Evolutionary conservation across 2,329 filamentous ascomycete species (phyloP).

Genomic region (Pestalotiopsis fici): DNA sequence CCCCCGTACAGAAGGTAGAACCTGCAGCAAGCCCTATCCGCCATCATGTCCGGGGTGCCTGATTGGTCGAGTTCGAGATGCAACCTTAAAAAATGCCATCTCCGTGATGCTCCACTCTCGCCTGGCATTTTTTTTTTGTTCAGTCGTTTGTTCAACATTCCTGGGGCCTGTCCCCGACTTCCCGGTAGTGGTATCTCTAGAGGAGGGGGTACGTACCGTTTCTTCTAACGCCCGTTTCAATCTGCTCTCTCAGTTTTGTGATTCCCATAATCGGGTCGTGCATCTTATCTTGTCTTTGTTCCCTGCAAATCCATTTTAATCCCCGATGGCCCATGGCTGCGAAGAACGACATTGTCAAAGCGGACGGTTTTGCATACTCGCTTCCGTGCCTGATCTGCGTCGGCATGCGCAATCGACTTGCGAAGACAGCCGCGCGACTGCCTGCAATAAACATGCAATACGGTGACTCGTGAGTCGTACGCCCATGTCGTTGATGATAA

Average conservation of each 20-base stretch:
- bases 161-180: not conserved
- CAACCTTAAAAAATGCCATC: slow-evolving; percentile 4
- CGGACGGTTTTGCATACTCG: not conserved
- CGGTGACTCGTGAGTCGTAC: not conserved
- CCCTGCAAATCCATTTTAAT: not conserved
- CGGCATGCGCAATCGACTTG: not conserved
- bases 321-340: not conserved
- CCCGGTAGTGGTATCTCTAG: not conserved
- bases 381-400: not conserved
- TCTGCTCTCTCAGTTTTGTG: not conserved
- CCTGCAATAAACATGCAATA: not conserved
- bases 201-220: not conserved
- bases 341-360: not conserved
- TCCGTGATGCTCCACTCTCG: not conserved
- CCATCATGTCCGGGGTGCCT: not conserved
- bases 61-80: not conserved
- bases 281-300: not conserved
- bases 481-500: not conserved
- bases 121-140: not conserved
- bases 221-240: not conserved
- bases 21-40: not conserved
- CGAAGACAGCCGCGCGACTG: not conserved
- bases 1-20: slow-evolving; percentile 7
- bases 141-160: not conserved
- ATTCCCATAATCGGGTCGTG: not conserved